Base-by-base conservation (phyloP, 306 rosid species). In the Acacia acuminata region DNA sequence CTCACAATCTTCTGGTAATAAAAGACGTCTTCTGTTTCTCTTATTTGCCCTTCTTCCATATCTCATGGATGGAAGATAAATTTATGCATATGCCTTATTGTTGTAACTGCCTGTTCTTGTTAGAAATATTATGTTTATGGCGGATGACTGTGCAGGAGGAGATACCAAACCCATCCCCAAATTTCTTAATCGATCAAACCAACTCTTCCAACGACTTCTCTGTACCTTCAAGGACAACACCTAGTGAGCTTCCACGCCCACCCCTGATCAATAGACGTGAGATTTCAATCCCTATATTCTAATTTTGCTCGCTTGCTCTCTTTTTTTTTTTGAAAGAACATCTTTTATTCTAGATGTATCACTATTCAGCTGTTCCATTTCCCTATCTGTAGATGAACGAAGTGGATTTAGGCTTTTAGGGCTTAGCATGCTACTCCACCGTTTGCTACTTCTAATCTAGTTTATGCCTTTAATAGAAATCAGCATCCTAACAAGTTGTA, bases 201-300 rank as follows among this genome's bases (percentile, higher is more conserved):
- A 89, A 79, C 84, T 50, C 84, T 64, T 55, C 91, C 79, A 90
- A 77, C 81, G 89, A 90, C 64, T 93, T 90, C 81, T 84, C 88
- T 40, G 79, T 80, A 80, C 89, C 93, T 71, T 79, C 95, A 38
- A 90, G 94, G 75, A 84, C 73, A 76, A 89, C 85, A 22, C 58
- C 79, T 63, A 90, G 90, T 85, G 97, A 95, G 71, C 89, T 93
- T 70, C 93, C 98, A 10, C 78, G 96, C 80, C 94, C 98, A 36
- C 99, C 97, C 0, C 87, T 85, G 77, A 88, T 90, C 36, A 95
- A 92, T 77, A 91, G 97, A 93, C 99, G 99, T 95, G 83, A 83
- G 97, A 81, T 64, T 75, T 30, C 65, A 43, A 17, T 20, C 77
- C 11, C 6, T 61, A 22, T 61, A 9, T 60, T 67, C 75, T 70